Evolutionary conservation across 2,329 filamentous ascomycete species (phyloP), one percentile per base, ranked within the genome.

Genomic region (Clarireedia hainanense): DNA sequence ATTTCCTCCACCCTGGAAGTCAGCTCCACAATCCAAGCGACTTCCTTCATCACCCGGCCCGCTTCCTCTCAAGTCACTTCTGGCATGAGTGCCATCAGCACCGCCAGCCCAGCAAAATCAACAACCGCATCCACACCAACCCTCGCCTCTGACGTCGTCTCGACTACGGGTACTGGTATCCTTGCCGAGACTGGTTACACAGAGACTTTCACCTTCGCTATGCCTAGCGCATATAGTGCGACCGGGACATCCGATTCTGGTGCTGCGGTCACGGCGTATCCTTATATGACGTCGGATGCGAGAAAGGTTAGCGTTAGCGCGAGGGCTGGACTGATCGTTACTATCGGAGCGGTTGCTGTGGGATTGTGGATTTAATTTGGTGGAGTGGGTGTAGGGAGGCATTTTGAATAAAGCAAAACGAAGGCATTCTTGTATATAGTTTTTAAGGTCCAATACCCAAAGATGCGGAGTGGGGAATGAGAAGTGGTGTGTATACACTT

Each of bases 171-270:
- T 12, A 43, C 46, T 15, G 27, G 27, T 24, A 50, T 55, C 26
- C 26, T 50, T 15, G 49, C 49, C 37, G 52, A 50, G 9, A 55
- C 47, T 6, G 27, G 26, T 7, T 24, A 10, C 2, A 50, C 20
- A 26, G 39, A 43, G 36, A 55, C 39, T 12, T 55, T 50, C n/a
- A 55, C 39, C 30, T 55, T 50, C 24, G 47, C 52, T 5, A n/a
- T 50, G 15, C 52, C 52, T 3, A 43, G 37, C 26, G 39, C 20
- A 17, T 55, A 55, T 23, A 55, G 27, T 17, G 37, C 52, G 1
- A 42, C 52, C 3, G 47, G 52, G 6, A 55, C 47, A 4, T 40
- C 47, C 9, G 37, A 50, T 45, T 10, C 47, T 9, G 50, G 37
- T 15, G 26, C 37, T 4, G 9, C 43, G 1, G 47, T 45, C 24